Evolutionary conservation across 2,329 filamentous ascomycete genomes (phyloP).

Genomic region (Ascochyta clinopodiicola): DNA sequence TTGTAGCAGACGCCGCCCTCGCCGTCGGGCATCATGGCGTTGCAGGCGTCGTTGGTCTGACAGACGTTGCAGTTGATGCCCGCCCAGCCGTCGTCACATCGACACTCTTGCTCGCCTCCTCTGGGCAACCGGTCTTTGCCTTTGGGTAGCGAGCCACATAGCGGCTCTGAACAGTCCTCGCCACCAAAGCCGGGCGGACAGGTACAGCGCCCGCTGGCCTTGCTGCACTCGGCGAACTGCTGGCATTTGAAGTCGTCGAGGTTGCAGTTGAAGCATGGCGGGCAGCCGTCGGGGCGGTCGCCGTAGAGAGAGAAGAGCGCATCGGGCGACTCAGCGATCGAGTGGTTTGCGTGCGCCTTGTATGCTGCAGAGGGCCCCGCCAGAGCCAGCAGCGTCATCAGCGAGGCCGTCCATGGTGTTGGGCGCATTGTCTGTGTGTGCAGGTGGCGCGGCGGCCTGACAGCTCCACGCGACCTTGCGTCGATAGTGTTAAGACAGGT

Average conservation of each 20-base stretch:
- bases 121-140: constrained; percentile 78
- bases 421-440: constrained; percentile 40
- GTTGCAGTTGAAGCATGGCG: constrained; percentile 97
- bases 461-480: constrained; percentile 27
- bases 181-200: constrained; percentile 94
- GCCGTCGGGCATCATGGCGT: constrained; percentile 82
- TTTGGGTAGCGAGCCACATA: constrained; percentile 86
- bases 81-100: constrained; percentile 91
- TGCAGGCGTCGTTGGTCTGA: constrained; percentile 79
- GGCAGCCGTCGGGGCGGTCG: constrained; percentile 77
- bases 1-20: constrained; percentile 90
- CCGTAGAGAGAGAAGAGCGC: constrained; percentile 72
- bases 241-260: constrained; percentile 89
- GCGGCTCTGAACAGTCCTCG: constrained; percentile 88
- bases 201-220: constrained; percentile 88
- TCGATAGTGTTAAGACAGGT: background rate
- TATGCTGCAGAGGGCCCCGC: constrained; percentile 33
- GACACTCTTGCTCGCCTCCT: constrained; percentile 69
- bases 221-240: constrained; percentile 88
- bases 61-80: constrained; percentile 99
- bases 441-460: constrained; percentile 29
- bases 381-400: constrained; percentile 37
- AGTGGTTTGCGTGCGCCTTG: constrained; percentile 52
- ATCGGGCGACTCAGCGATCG: constrained; percentile 57
- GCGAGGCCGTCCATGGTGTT: constrained; percentile 39